phyloP scores from a whole-genome alignment of 306 rosid species.

The Fragaria ananassa region DNA sequence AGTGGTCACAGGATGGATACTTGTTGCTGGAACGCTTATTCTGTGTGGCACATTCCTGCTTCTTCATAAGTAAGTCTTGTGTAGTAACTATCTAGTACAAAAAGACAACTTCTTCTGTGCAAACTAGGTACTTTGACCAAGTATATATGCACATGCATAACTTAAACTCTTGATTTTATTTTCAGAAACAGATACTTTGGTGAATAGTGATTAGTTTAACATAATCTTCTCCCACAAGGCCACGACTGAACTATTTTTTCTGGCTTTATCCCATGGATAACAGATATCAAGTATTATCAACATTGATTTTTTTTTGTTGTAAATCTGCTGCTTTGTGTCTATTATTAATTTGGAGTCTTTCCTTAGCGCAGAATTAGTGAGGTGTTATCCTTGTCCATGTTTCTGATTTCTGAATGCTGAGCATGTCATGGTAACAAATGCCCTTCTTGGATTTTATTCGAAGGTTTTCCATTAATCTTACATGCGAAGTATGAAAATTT shows the following conservation, averaged over 20 bases:
- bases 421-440: background rate
- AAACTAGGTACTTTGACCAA: background rate
- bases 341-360: background rate
- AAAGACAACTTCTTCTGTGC: too few relatives aligned
- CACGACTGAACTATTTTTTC: background rate
- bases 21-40: constrained; percentile 44
- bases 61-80: constrained; percentile 53
- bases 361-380: background rate
- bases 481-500: background rate
- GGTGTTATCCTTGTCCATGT: background rate
- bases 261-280: background rate
- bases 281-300: background rate
- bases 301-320: background rate
- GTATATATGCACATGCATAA: background rate
- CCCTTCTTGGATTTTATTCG: background rate
- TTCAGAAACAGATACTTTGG: background rate
- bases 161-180: background rate
- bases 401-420: background rate
- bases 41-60: constrained; percentile 42
- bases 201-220: background rate
- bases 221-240: background rate
- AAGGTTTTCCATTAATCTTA: background rate
- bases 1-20: constrained; percentile 58
- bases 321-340: background rate
- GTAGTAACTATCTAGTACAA: background rate